These are phyloP conservation scores for Acacia crassicarpa DNA, from an alignment of 306 rosid genomes.

Conservation along the genomic window DNA sequence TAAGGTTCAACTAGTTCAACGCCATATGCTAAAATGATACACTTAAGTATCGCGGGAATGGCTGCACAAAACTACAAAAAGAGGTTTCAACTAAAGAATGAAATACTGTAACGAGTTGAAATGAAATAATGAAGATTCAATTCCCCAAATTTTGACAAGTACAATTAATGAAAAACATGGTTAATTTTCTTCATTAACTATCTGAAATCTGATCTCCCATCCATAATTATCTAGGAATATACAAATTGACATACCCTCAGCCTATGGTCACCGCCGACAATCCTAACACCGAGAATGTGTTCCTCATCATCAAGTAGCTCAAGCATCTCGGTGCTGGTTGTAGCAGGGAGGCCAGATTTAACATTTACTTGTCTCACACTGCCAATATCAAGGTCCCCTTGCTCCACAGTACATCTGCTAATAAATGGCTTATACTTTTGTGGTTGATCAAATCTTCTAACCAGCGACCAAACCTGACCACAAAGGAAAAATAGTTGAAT, in stretches of 20 bases:
- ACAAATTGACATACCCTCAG: conserved; percentile 46
- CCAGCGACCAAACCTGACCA: conserved; percentile 77
- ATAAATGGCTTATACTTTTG: conserved; percentile 70
- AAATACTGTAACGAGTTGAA: background rate
- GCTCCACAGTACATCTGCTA: conserved; percentile 50
- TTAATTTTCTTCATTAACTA: background rate
- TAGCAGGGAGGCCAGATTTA: conserved; percentile 75
- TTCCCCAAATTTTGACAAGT: background rate
- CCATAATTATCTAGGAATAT: background rate
- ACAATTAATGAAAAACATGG: background rate
- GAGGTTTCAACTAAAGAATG: background rate
- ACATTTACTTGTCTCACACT: conserved; percentile 70
- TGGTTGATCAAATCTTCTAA: conserved; percentile 69
- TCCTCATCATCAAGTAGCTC: conserved; percentile 64
- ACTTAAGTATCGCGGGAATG: background rate
- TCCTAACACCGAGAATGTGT: conserved; percentile 58
- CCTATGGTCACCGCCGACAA: conserved; percentile 71
- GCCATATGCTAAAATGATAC: background rate
- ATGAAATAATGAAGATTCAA: background rate
- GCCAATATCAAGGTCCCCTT: conserved; percentile 59
- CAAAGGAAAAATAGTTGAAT: background rate
- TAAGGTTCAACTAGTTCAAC: background rate
- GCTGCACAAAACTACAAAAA: background rate
- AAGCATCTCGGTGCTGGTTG: conserved; percentile 67
- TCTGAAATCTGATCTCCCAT: background rate